Conservation (phyloP, 2,329 filamentous ascomycete species). For the Elsinoe perseae region DNA sequence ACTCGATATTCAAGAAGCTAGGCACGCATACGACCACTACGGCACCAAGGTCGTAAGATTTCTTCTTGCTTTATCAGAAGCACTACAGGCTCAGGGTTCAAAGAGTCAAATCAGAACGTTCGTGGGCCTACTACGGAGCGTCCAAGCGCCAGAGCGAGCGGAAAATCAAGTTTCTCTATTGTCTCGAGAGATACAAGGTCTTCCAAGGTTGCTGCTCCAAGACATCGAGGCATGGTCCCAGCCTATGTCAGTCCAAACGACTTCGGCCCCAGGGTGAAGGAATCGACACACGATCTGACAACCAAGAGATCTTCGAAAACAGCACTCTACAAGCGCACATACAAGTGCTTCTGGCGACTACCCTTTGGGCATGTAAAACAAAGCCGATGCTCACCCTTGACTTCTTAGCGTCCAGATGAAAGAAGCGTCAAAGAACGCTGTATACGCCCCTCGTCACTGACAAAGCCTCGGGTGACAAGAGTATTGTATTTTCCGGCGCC, state of each 20-base stretch:
- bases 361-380: not conserved
- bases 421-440: too few species aligned
- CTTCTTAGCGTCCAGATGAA: not conserved
- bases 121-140: not conserved
- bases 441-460: not conserved
- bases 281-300: not conserved
- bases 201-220: not conserved
- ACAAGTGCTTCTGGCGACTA: not conserved
- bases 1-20: not conserved
- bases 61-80: conserved; percentile 2
- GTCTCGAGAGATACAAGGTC: not conserved
- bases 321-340: too few species aligned
- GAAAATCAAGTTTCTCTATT: not conserved
- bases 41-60: conserved; percentile 8
- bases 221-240: not conserved
- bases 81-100: conserved; percentile 4
- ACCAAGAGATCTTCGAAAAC: too few species aligned
- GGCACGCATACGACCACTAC: not conserved
- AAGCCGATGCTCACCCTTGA: not conserved
- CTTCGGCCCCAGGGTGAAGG: not conserved
- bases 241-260: not conserved
- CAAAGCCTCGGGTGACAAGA: not conserved
- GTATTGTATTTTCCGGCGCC: too few species aligned
- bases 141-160: not conserved
- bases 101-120: not conserved